These are phyloP conservation scores for Sedum album DNA, from an alignment of 164 flowering plant genomes.

Conservation along the genomic window DNA sequence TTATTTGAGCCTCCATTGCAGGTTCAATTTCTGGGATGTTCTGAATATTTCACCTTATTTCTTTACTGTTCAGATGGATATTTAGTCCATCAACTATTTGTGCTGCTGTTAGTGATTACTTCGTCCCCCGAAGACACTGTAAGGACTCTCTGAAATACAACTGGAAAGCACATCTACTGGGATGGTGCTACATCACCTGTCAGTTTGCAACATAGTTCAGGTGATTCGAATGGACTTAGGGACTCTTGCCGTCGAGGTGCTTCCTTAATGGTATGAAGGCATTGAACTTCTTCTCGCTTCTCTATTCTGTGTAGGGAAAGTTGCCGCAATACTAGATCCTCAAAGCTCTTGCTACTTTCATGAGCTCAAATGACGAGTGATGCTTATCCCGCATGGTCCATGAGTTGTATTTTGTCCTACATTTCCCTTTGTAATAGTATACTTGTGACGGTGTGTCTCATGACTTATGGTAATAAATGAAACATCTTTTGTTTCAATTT, in stretches of 20 bases:
- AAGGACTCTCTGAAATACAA: background rate
- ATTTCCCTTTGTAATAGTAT: background rate
- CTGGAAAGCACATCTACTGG: conserved; percentile 1
- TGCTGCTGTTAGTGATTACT: background rate
- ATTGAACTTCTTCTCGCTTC: background rate
- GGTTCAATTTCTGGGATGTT: background rate
- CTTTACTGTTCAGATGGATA: background rate
- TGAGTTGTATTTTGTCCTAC: background rate
- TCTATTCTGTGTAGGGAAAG: background rate
- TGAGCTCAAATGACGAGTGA: background rate
- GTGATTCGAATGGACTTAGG: background rate
- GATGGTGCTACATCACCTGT: background rate
- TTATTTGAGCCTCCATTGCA: background rate
- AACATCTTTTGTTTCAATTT: no score
- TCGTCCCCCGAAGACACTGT: background rate
- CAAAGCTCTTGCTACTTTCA: background rate
- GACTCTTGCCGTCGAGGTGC: background rate
- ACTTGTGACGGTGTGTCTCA: background rate
- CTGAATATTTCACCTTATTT: background rate
- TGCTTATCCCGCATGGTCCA: background rate
- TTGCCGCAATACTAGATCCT: background rate
- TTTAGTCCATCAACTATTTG: background rate
- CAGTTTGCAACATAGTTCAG: background rate
- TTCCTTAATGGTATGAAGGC: background rate
- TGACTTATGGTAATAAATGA: background rate